Evolutionary conservation across 2,329 filamentous ascomycete genomes (phyloP).

Genomic region (Chaetomium olivaceum): DNA sequence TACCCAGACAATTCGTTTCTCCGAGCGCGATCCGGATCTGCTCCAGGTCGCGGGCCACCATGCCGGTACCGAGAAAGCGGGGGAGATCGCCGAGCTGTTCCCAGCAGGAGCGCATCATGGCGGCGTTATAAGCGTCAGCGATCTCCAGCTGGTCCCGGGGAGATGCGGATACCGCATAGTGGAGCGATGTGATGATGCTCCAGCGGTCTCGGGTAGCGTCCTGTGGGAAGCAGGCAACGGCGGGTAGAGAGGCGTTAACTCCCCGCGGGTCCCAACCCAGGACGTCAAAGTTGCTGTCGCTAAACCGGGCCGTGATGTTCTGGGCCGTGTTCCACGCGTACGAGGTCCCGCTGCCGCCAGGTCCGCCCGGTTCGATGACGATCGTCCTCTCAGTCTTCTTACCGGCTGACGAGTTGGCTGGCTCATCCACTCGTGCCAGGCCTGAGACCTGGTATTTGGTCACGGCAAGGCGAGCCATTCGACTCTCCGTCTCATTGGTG

Average conservation of each 20-base stretch:
- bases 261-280: conserved; percentile 58
- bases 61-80: conserved; percentile 49
- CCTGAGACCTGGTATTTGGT: conserved; percentile 53
- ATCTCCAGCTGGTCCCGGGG: conserved; percentile 44
- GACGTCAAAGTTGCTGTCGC: conserved; percentile 47
- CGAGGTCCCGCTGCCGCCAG: conserved; percentile 49
- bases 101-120: conserved; percentile 47
- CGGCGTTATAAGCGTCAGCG: conserved; percentile 49
- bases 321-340: conserved; percentile 45
- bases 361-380: conserved; percentile 53
- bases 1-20: conserved; percentile 52
- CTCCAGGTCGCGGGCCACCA: conserved; percentile 52
- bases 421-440: conserved; percentile 35
- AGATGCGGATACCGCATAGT: conserved; percentile 41
- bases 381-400: conserved; percentile 50
- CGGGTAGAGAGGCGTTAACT: conserved; percentile 50
- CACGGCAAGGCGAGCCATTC: conserved; percentile 50
- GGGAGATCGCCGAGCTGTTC: conserved; percentile 47
- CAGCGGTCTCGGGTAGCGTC: conserved; percentile 50
- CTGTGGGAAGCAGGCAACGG: conserved; percentile 49
- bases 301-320: conserved; percentile 43
- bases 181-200: conserved; percentile 43
- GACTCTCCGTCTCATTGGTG: conserved; percentile 45
- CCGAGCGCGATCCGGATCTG: conserved; percentile 48
- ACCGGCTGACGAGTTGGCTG: conserved; percentile 13